A percentile compares a stretch with the other conserved stretches of the same genome.
These are phyloP conservation scores for Dactylellina haptotyla DNA, from an alignment of 2,329 filamentous ascomycete species.

Conservation along the genomic window DNA sequence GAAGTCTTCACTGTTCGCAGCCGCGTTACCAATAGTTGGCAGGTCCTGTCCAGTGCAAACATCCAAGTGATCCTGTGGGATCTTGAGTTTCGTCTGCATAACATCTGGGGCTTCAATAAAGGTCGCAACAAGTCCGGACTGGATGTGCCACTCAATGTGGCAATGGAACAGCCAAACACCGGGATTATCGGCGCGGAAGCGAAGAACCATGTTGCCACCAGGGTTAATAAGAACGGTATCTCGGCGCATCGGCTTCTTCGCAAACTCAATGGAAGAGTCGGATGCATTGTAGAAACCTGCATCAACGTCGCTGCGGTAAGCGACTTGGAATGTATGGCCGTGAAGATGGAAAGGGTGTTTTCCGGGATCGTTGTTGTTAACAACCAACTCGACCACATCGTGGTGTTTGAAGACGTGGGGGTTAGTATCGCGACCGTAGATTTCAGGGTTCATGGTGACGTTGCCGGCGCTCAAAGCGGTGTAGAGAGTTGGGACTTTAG, in stretches of 20 bases:
- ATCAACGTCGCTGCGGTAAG: slow-evolving; percentile 71
- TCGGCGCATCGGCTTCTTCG: slow-evolving; percentile 71
- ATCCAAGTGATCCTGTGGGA: slow-evolving; percentile 71
- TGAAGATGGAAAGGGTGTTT: slow-evolving; percentile 67
- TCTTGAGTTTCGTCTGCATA: slow-evolving; percentile 69
- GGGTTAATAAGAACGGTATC: slow-evolving; percentile 75
- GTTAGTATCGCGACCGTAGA: slow-evolving; percentile 75
- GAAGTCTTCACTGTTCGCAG: slow-evolving; percentile 73
- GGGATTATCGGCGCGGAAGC: slow-evolving; percentile 75
- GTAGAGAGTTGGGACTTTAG: slow-evolving; percentile 83
- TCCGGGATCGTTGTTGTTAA: slow-evolving; percentile 63
- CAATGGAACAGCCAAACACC: slow-evolving; percentile 66
- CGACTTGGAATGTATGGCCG: slow-evolving; percentile 73
- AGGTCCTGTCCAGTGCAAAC: slow-evolving; percentile 65
- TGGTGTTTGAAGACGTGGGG: slow-evolving; percentile 61
- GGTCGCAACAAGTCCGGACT: slow-evolving; percentile 73
- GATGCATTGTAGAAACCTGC: slow-evolving; percentile 67
- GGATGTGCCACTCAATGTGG: slow-evolving; percentile 81
- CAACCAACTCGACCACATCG: slow-evolving; percentile 62
- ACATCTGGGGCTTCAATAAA: slow-evolving; percentile 72
- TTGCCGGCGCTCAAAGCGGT: slow-evolving; percentile 73
- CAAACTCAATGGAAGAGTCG: slow-evolving; percentile 65
- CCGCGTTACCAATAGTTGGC: slow-evolving; percentile 75
- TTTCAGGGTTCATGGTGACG: slow-evolving; percentile 67
- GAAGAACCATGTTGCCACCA: slow-evolving; percentile 74